Evolutionary conservation across 352 stramenopile genomes (phyloP), one percentile per base, ranked within the genome.

Genomic region (Phytophthora idaei): DNA sequence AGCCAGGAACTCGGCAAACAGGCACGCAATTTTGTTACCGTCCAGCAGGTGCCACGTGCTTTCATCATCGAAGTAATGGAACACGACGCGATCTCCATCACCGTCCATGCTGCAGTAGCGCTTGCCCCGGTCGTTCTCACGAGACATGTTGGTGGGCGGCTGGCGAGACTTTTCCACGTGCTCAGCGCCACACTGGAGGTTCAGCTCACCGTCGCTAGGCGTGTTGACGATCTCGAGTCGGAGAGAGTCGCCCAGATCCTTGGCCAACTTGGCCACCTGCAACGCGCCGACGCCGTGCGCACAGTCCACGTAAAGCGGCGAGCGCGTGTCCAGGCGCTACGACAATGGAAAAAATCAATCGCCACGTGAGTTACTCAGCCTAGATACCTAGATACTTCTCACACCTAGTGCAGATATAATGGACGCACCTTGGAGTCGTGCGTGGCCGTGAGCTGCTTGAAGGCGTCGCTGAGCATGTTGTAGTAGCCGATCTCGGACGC

Each of bases 71-170:
- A 98, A 90, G 72, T 87, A 97, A 83, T 98, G 97, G 80, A 98
- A 99, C 56, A 99, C 82, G n/a, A 99, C 80, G 21, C 98, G 92
- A 81, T 99, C 98, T 9, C 94, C 97, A 81, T 99, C 98, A 49
- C 98, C 98, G 80, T 99, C 98, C 48, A 99, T 77, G 27, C 90
- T 98, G 76, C 90, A 98, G 78, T 90, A 96, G 59, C 87, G 83
- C 65, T 92, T 92, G 70, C 83, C 81, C 42, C 80, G 80, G 68
- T 89, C 81, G 11, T 67, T 78, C 28, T 92, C 87, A 47, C 77
- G 80, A 6, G 82, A 85, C 47, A 95, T 58, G 21, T 88, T 85
- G 0, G 61, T 72, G 14, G 95, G 92, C 34, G 83, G 80, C 58
- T 92, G 78, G 64, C 90, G 86, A 64, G 93, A 82, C 75, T 99